Conservation (phyloP, 495 filamentous ascomycete species). For the Zalerion maritima region DNA sequence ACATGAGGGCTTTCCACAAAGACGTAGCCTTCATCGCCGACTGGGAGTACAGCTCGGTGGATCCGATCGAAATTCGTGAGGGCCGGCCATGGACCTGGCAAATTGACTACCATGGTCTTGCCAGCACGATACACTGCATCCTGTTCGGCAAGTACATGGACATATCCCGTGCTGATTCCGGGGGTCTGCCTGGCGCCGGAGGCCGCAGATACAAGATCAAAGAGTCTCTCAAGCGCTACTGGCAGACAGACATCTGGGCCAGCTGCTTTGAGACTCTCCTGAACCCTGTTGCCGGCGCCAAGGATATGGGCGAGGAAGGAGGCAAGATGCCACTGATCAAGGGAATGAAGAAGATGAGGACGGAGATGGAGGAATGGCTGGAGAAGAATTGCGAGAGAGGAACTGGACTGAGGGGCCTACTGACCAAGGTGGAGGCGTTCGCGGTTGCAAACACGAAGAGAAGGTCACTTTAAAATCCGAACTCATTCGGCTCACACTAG, state of each 20-base stretch:
- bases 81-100: constrained; percentile 89
- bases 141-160: constrained; percentile 94
- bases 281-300: constrained; percentile 55
- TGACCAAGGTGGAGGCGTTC: constrained; percentile 53
- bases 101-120: constrained; percentile 85
- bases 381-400: constrained; percentile 72
- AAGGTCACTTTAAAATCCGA: no score
- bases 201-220: constrained; percentile 49
- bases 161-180: constrained; percentile 42
- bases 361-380: constrained; percentile 76
- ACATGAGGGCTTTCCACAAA: constrained; percentile 69
- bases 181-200: constrained; percentile 29
- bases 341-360: constrained; percentile 49
- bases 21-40: constrained; percentile 84
- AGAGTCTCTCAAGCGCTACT: constrained; percentile 77
- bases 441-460: no score
- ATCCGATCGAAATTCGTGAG: constrained; percentile 92
- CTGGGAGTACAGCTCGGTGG: constrained; percentile 70
- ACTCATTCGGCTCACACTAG: no score
- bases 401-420: constrained; percentile 51
- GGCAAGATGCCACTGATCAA: constrained; percentile 48
- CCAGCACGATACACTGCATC: constrained; percentile 69
- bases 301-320: constrained; percentile 40
- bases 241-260: constrained; percentile 84
- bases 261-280: constrained; percentile 74